Evolutionary conservation across 2,329 filamentous ascomycete species (phyloP).

Genomic region (Leptodontidium sp.): DNA sequence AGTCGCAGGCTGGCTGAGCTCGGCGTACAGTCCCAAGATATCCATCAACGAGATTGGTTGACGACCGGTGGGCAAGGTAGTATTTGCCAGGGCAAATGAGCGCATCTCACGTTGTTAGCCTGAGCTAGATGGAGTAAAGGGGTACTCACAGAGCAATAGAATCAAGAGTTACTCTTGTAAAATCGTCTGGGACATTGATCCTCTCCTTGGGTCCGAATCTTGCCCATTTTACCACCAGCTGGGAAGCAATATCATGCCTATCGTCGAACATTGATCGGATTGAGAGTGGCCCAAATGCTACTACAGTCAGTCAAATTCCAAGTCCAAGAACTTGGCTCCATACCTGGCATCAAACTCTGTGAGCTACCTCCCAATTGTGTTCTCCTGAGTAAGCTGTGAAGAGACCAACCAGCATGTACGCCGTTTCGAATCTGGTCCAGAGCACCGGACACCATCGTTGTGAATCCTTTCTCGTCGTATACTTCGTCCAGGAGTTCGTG

Average conservation of each 20-base stretch:
- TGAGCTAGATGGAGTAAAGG: not conserved
- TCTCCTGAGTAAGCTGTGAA: constrained; percentile 65
- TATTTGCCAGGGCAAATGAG: constrained; percentile 60
- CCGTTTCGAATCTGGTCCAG: constrained; percentile 66
- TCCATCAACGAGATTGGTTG: constrained; percentile 60
- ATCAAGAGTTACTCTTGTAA: constrained; percentile 75
- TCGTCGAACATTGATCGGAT: constrained; percentile 75
- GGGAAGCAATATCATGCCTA: constrained; percentile 72
- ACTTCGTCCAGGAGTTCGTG: constrained; percentile 67
- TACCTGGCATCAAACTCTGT: constrained; percentile 67
- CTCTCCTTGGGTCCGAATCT: constrained; percentile 62
- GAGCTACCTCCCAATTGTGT: constrained; percentile 72
- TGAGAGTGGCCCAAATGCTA: constrained; percentile 72
- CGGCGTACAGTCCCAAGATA: constrained; percentile 64
- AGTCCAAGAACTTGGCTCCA: not conserved
- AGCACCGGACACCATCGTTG: constrained; percentile 61
- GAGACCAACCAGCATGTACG: constrained; percentile 63
- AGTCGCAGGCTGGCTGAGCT: constrained; percentile 66
- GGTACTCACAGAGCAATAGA: constrained; percentile 68
- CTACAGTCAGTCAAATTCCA: constrained; percentile 2
- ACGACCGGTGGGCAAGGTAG: constrained; percentile 52
- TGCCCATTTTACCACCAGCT: constrained; percentile 74
- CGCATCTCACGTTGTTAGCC: constrained; percentile 49
- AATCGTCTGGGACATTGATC: constrained; percentile 71
- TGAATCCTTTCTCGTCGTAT: constrained; percentile 72